Base-by-base conservation (phyloP, 106 monocot species). In the Acorus gramineus region DNA sequence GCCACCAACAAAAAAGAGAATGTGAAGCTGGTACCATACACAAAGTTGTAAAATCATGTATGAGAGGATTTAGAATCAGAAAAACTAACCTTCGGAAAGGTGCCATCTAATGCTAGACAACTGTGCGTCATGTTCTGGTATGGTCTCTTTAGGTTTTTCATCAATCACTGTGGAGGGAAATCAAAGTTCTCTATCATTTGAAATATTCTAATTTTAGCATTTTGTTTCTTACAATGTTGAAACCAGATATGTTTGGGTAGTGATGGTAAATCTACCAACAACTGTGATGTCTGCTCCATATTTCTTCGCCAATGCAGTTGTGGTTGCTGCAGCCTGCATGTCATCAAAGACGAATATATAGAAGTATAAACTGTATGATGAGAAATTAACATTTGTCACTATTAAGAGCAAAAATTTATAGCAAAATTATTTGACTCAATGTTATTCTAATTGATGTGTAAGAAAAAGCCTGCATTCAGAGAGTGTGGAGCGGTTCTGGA, bases 271-370 rank as follows among this genome's bases (percentile, higher is more conserved):
- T 80, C 55, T 87, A 96, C 95, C 95, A 68, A 96, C 90, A 59
- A 96, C 95, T 42, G 95, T 96, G 8, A 96, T 96, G 61, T 90
- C 81, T 50, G 95, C 90, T 58, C 95, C 95, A 69, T 85, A 87
- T 64, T 83, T 90, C 55, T 96, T 96, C 5, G 95, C 95, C 52
- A 96, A 72, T 58, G 87, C 66, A 47, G 95, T 66, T 11, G 90
- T 83, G 8, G 87, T 96, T 67, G 85, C 78, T 64, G 95, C 90
- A 55, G 95, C 95, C 95, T 96, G 59, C 4, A 28, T 1, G 28
- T 28, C 28, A 28, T 28, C 61, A 61, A 55, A 52, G 2, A 56
- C 48, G 47, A 44, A 56, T 56, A 14, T 12, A 13, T 14, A 11
- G 11, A 53, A 28, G 28, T 28, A 28, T 28, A 28, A 28, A 28